phyloP scores from a whole-genome alignment of 2,329 filamentous ascomycete genomes.

The Aureobasidium melanogenum region DNA sequence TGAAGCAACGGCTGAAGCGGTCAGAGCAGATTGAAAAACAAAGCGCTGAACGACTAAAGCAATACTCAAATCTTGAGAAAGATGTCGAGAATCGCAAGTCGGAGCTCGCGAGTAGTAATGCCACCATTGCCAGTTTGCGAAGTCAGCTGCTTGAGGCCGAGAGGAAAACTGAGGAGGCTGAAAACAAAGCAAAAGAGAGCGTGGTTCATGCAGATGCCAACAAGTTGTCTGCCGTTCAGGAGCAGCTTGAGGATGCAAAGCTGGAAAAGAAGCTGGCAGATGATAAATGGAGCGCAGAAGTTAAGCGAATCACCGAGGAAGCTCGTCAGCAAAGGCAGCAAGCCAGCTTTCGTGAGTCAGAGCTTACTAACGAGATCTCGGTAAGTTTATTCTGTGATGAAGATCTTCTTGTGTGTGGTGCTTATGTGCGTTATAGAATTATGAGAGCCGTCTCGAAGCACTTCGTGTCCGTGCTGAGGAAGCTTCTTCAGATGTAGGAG shows the following conservation, averaged over 20 bases:
- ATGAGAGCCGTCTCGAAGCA: constrained; percentile 85
- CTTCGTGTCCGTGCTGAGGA: constrained; percentile 83
- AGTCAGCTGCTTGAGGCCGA: constrained; percentile 59
- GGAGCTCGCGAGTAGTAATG: constrained; percentile 55
- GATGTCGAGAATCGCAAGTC: constrained; percentile 54
- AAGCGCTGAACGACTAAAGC: constrained; percentile 46
- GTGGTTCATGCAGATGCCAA: constrained; percentile 58
- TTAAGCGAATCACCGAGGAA: constrained; percentile 64
- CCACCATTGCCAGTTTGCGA: constrained; percentile 59
- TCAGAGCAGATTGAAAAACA: constrained; percentile 51
- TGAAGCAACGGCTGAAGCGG: constrained; percentile 52
- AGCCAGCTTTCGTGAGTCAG: constrained; percentile 58
- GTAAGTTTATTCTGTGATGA: constrained; percentile 23
- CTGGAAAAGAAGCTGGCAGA: constrained; percentile 69
- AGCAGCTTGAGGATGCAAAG: constrained; percentile 55
- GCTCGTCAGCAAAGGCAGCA: constrained; percentile 64
- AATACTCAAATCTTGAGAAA: constrained; percentile 42
- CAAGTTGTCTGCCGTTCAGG: constrained; percentile 46
- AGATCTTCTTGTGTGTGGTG: neutral
- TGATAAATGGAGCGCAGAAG: constrained; percentile 61
- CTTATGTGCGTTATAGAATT: constrained; percentile 40
- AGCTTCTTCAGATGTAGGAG: constrained; percentile 69
- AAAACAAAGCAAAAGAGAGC: constrained; percentile 58
- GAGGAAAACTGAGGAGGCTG: constrained; percentile 57
- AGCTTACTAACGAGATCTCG: constrained; percentile 68